Evolutionary conservation across 2,329 filamentous ascomycete genomes (phyloP), one percentile per base, ranked within the genome.

Genomic region (Apiospora marii): DNA sequence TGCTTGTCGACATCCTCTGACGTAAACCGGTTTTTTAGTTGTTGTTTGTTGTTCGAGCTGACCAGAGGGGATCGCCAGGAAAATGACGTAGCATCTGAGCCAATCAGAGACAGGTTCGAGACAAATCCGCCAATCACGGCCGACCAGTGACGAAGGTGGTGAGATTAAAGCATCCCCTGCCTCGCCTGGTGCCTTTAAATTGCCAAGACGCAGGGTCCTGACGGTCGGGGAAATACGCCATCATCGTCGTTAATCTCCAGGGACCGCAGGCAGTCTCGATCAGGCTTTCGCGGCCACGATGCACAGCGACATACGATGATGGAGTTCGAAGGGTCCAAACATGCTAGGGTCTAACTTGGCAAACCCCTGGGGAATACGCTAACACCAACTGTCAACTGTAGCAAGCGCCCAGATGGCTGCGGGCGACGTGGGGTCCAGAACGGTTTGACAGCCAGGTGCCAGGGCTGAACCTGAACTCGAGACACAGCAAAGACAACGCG

Each of bases 21-120:
- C 53, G 44, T 44, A 73, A 73, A 73, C 72, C 72, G 51, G 72
- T 73, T 73, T 73, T 70, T 24, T 30, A 37, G 70, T n/a, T 41
- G 37, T 24, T 69, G 69, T 69, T 58, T 30, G 27, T 46, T 61
- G 53, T 61, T 61, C 30, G 16, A 70, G 58, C 48, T 46, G 69
- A 22, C 24, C 27, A 44, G 14, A 46, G 46, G 14, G 30, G 70
- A 70, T 71, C 70, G 64, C 6, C 13, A 46, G 22, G 27, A 8
- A 46, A 71, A 73, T 73, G 72, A 73, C 72, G 72, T 73, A 73
- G 70, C 61, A n/a, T 24, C 44, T 37, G 30, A 34, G 14, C 69
- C 69, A 73, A 73, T 73, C 48, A 73, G 30, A 46, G 43, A 49
- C 24, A 69, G n/a, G 34, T 61, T 69, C 69, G 53, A 53, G 68